Base-by-base conservation (phyloP, 306 rosid genomes). In the Alnus glutinosa region DNA sequence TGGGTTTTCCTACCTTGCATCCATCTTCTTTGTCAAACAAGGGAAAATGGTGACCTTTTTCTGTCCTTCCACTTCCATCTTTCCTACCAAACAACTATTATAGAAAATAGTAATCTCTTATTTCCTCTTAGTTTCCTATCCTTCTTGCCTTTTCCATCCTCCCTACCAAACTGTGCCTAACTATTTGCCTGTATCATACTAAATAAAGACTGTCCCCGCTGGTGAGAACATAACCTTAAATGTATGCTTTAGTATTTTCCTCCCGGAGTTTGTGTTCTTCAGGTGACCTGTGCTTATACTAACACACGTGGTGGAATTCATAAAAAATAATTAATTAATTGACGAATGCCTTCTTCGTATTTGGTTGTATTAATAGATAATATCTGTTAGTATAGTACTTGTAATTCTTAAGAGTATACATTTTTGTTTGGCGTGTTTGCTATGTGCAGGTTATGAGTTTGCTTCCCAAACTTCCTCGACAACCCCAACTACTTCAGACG, bases 401-500 rank as follows among this genome's bases (percentile, higher is more conserved):
- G 8, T 42, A 51, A 49, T 62, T 18, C 80, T 46, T 66, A 47
- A 32, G 9, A 70, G 50, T 66, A 72, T 47, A 2, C 69, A 58
- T 78, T 7, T 48, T 57, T 36, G 66, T 52, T 37, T 57, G 61
- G 23, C 83, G 72, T 83, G 80, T 77, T 71, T 74, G 57, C 66
- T 77, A 78, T 76, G 51, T 55, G 49, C 88, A 96, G 99, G 85
- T 96, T 74, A 96, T 96, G 96, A 84, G 67, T 47, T 84, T 92
- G 78, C 91, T 96, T 81, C 89, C 97, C 39, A 90, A 89, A 81
- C 93, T 96, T 77, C 97, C 97, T 57, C 93, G 79, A 78, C 97
- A 93, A 80, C 92, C 94, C 76, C 98, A 91, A 79, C 89, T 96
- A 77, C 96, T 96, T 77, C 99, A 96, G 92, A 96, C 99, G 71